Percentiles rank a stretch among this genome's conserved stretches.
Conservation (phyloP, 768 basidiomycete genomes). For the Cubamyces sp. region DNA sequence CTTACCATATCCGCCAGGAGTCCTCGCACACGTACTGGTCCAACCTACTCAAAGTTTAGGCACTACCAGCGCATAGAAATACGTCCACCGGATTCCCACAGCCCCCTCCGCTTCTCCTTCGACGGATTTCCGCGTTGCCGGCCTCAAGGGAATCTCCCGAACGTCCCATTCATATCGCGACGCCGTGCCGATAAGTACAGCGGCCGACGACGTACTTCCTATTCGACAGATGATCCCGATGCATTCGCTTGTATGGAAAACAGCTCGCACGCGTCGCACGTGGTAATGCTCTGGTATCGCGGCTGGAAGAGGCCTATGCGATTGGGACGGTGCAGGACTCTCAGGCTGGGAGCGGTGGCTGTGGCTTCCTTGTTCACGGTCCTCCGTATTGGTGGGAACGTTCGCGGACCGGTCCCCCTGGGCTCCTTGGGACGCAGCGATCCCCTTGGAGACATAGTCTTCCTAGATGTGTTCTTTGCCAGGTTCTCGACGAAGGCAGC, state of each 20-base stretch:
- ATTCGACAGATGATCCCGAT: neutral
- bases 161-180: slow-evolving; percentile 8
- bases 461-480: neutral
- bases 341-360: slow-evolving; percentile 17
- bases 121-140: slow-evolving; percentile 2
- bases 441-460: slow-evolving; percentile 14
- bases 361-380: slow-evolving; percentile 18
- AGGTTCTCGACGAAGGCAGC: neutral
- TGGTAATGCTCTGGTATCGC: neutral
- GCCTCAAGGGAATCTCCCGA: slow-evolving; percentile 5
- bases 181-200: slow-evolving; percentile 8
- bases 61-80: slow-evolving; percentile 5
- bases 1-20: neutral
- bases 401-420: neutral
- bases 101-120: slow-evolving; percentile 1
- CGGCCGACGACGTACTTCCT: slow-evolving; percentile 3
- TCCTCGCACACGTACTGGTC: neutral
- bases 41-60: slow-evolving; percentile 16
- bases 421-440: slow-evolving; percentile 1
- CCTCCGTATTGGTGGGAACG: slow-evolving; percentile 6
- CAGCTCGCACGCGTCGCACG: neutral
- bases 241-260: neutral
- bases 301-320: slow-evolving; percentile 3
- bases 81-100: slow-evolving; percentile 8
- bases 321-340: neutral